Conservation (phyloP, 1,284 basidiomycete genomes). For the Sphaerobolus stellatus region DNA sequence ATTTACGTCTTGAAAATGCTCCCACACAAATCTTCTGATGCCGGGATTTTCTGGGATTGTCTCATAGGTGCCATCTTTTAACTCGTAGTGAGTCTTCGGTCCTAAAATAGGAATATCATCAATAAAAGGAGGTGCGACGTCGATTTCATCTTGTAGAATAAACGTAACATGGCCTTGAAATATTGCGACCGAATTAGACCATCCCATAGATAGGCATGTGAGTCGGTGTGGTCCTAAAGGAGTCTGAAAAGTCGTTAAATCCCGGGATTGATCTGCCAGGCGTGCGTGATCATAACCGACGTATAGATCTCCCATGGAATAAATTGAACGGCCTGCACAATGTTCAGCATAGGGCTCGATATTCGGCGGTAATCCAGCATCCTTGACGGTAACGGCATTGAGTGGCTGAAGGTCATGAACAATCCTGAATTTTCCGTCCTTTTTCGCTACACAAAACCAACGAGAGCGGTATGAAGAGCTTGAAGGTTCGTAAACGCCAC, state of each 20-base stretch:
- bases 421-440: conserved; percentile 28
- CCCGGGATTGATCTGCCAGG: conserved; percentile 26
- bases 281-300: conserved; percentile 26
- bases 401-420: conserved; percentile 25
- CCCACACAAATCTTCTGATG: conserved; percentile 35
- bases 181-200: conserved; percentile 39
- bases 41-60: conserved; percentile 28
- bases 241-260: conserved; percentile 31
- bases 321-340: conserved; percentile 26
- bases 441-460: conserved; percentile 42
- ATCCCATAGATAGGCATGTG: conserved; percentile 37
- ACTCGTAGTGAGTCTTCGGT: not conserved
- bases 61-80: conserved; percentile 2
- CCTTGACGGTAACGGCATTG: conserved; percentile 33
- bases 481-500: conserved; percentile 36
- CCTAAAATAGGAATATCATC: conserved; percentile 24
- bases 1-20: conserved; percentile 30
- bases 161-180: conserved; percentile 36
- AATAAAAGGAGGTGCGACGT: conserved; percentile 33
- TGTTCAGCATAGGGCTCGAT: not conserved
- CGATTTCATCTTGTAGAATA: conserved; percentile 36
- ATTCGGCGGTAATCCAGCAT: conserved; percentile 31
- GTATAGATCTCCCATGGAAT: conserved; percentile 31
- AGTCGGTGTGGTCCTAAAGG: conserved; percentile 24
- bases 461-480: conserved; percentile 37